Percentiles rank a stretch among this genome's conserved stretches.
Conservation (phyloP, 2,329 filamentous ascomycete species). For the Monosporascus sp. region DNA sequence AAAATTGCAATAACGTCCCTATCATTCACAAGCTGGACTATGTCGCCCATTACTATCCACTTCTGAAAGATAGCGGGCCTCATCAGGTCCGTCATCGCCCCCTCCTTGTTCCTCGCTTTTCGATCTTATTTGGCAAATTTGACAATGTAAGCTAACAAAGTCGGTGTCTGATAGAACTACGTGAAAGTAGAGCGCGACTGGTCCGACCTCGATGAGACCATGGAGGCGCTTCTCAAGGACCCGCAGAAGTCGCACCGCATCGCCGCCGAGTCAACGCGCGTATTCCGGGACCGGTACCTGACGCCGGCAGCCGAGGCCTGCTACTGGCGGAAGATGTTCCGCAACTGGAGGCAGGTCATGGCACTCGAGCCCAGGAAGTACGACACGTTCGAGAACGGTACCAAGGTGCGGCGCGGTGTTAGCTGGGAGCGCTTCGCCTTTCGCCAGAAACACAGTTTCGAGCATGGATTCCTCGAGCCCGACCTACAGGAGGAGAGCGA, state of each 20-base stretch:
- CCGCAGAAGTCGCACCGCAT: conserved; percentile 40
- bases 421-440: conserved; percentile 21
- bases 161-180: conserved; percentile 30
- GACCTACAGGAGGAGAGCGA: conserved; percentile 7
- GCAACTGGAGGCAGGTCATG: conserved; percentile 15
- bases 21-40: conserved; percentile 43
- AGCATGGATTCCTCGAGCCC: conserved; percentile 15
- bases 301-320: conserved; percentile 50
- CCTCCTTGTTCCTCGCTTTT: neutral
- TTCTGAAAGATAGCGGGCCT: conserved; percentile 37
- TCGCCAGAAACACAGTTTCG: conserved; percentile 16
- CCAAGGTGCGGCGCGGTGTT: conserved; percentile 18
- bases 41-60: conserved; percentile 42
- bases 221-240: conserved; percentile 37
- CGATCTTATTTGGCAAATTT: too few relatives aligned
- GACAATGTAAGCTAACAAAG: neutral
- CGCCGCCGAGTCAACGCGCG: conserved; percentile 40
- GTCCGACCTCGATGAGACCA: conserved; percentile 29
- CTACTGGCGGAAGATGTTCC: conserved; percentile 40
- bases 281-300: conserved; percentile 47
- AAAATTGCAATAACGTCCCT: conserved; percentile 35
- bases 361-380: conserved; percentile 15
- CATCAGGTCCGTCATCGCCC: conserved; percentile 25
- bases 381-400: conserved; percentile 10
- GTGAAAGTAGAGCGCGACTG: conserved; percentile 42